Evolutionary conservation across 2,329 filamentous ascomycete genomes (phyloP), one percentile per base, ranked within the genome.

Genomic region (Penicillium occitanis): DNA sequence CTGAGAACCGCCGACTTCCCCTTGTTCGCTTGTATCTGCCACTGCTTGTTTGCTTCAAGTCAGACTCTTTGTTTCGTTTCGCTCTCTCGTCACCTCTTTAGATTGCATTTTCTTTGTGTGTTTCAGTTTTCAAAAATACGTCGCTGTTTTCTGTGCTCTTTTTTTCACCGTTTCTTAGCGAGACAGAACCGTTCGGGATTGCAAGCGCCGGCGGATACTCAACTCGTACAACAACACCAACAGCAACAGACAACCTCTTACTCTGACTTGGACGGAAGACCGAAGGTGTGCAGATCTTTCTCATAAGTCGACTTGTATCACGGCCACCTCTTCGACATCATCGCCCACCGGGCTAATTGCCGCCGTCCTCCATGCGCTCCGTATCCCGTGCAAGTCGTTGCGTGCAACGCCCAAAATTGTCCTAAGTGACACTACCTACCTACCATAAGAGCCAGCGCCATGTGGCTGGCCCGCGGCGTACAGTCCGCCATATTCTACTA

Each of bases 401-500:
- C 61, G 57, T 64, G 62, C 65, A 64, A 67, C 65, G 65, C 58
- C 55, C 62, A 10, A 53, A n/a, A 17, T 14, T 66, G 61, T 64
- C 61, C 53, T 66, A 59, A 61, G 55, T 42, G 60, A 46, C 40
- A 66, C 33, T 22, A 19, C 50, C 30, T 44, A 48, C 37, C 46
- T 30, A 51, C 28, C 19, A 58, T 25, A 48, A 40, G 10, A 53
- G 3, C 28, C 62, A 57, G 48, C 65, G 57, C 57, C 67, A 80
- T 80, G 78, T 83, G 81, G 81, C 78, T 83, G 71, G 81, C 76
- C 71, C 75, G 81, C 66, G 82, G 82, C 64, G 79, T 76, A 60
- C 82, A 83, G 73, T 83, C 81, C 30, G 82, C 81, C 40, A 76
- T 83, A 66, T 83, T 83, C 72, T 83, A 82, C 73, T 83, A 83